Conservation (phyloP, 306 rosid species). For the Vigna reflexopilosa region DNA sequence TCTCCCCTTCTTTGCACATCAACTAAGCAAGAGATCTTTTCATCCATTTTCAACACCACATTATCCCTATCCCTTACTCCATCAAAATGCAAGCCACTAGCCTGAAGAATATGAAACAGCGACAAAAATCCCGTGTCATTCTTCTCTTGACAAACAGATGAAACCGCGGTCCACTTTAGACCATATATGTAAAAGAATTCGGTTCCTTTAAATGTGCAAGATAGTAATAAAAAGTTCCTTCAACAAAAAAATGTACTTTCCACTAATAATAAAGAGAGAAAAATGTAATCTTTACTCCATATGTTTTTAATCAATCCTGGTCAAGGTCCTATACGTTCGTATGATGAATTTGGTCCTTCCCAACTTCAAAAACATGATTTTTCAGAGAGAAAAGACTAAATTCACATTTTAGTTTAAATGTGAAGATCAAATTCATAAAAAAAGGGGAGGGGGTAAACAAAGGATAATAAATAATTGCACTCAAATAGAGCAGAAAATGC, state of each 20-base stretch:
- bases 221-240: not conserved
- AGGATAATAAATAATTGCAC: not conserved
- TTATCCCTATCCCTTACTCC: constrained; percentile 36
- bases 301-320: no score
- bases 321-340: no score
- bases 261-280: not conserved
- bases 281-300: not conserved
- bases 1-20: constrained; percentile 60
- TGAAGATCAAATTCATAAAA: not conserved
- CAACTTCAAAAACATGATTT: not conserved
- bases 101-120: constrained; percentile 47
- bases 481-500: constrained; percentile 21
- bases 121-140: not conserved
- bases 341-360: not conserved
- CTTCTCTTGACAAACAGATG: constrained; percentile 22
- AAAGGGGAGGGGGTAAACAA: not conserved
- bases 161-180: constrained; percentile 9
- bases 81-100: constrained; percentile 45
- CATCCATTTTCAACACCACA: constrained; percentile 44
- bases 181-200: not conserved
- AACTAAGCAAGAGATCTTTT: constrained; percentile 63
- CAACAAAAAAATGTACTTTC: not conserved
- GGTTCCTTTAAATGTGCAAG: not conserved
- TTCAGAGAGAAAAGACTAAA: not conserved
- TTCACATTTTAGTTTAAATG: not conserved